phyloP scores from a whole-genome alignment of 345 rosid species.

The Bretschneidera sinensis region DNA sequence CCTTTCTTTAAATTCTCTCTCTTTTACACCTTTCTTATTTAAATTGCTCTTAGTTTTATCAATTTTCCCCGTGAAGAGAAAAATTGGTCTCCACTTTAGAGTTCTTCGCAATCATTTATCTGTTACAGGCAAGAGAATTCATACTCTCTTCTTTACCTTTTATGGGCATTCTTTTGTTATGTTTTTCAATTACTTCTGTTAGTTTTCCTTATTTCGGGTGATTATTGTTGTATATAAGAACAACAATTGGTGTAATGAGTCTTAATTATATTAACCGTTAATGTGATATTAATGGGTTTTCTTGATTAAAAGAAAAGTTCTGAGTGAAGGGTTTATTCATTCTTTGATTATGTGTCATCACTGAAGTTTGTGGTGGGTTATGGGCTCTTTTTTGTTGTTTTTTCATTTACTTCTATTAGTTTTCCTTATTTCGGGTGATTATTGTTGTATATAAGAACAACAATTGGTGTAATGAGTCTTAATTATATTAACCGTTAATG shows the following conservation, averaged over 20 bases:
- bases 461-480: neutral
- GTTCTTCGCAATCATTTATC: conserved; percentile 16
- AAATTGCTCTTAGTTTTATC: neutral
- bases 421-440: neutral
- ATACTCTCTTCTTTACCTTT: neutral
- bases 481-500: too few species aligned
- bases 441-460: neutral
- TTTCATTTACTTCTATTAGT: conserved; percentile 1
- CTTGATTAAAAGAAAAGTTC: too few species aligned
- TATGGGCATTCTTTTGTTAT: neutral
- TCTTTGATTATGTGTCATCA: neutral
- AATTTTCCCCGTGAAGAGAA: neutral
- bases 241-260: neutral
- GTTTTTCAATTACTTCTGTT: neutral
- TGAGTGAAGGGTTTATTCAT: too few species aligned
- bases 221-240: neutral
- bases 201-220: neutral
- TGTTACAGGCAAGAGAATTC: conserved; percentile 30
- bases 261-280: too few species aligned
- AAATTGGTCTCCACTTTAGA: conserved; percentile 20
- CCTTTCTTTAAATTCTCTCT: neutral
- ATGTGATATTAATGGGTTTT: too few species aligned
- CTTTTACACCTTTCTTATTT: neutral
- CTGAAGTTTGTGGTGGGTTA: neutral
- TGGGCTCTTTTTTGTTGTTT: neutral